Base-by-base conservation (phyloP, 768 basidiomycete genomes). In the Calocera viscosa region DNA sequence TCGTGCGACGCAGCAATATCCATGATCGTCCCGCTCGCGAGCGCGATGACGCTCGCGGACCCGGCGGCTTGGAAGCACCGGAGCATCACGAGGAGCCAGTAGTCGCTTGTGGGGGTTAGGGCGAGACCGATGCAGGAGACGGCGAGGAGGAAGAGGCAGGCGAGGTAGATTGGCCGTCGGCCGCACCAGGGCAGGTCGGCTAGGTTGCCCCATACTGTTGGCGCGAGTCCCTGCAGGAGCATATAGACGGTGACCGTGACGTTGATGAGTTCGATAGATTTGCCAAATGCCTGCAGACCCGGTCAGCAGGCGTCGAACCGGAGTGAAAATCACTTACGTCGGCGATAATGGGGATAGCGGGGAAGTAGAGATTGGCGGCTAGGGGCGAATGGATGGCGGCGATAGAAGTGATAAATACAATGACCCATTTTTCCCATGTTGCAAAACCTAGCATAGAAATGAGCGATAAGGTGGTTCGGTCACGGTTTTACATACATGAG, bases 181-280 rank as follows among this genome's bases (percentile, higher is more conserved):
- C 89, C 89, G 68, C 80, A 73, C 53, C 53, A 60, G 2, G 11
- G 53, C 60, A 78, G 78, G 74, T 90, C 88, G 26, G 89, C 85
- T 7, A 90, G 72, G 1, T 86, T 82, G 8, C 89, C 88, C 84
- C 87, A 89, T 64, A 82, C 69, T 72, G 79, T 78, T 8, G 82
- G 82, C n/a, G 80, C 47, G 70, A 76, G 71, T 7, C 83, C 86
- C 74, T 87, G 86, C 47, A 87, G 77, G n/a, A 87, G 76, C 77
- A 91, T 84, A 73, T 90, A 90, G 72, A 88, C 81, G 0, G 88
- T 90, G 12, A 91, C 86, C 5, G 90, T 89, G 43, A 93, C 73
- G 73, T 91, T 91, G 47, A 92, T 90, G 7, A 85, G 78, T 70
- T 90, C 88, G 10, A 80, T 81, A 0, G 86, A 83, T 67, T 84